Conservation (phyloP, 495 filamentous ascomycete species). For the Aspergillus steynii region DNA sequence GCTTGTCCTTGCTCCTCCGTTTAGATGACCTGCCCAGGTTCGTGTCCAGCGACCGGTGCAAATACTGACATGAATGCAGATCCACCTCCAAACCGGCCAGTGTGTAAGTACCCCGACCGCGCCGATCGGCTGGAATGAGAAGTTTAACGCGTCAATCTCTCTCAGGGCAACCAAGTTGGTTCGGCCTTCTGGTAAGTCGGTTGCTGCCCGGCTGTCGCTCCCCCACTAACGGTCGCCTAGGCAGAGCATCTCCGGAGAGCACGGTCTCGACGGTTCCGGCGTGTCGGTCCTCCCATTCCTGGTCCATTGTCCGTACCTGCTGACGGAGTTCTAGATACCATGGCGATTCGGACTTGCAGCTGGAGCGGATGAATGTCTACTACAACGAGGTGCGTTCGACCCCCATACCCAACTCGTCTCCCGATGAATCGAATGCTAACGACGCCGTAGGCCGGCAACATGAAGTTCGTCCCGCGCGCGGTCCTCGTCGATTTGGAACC, state of each 20-base stretch:
- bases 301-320: background rate
- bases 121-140: conserved; percentile 3
- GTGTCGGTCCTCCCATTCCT: conserved; percentile 58
- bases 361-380: conserved; percentile 99
- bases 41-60: background rate
- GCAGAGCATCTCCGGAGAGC: conserved; percentile 98
- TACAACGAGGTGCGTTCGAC: conserved; percentile 87
- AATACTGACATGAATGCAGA: conserved; percentile 47
- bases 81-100: conserved; percentile 98
- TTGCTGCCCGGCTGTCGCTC: background rate
- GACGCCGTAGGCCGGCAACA: conserved; percentile 70
- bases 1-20: too few species aligned
- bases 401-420: background rate
- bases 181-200: conserved; percentile 90
- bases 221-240: conserved; percentile 31
- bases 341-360: conserved; percentile 95
- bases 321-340: conserved; percentile 68
- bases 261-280: conserved; percentile 95
- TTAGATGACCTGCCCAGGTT: too few species aligned
- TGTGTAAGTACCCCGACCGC: conserved; percentile 63
- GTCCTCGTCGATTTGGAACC: conserved; percentile 99
- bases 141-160: conserved; percentile 30
- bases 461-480: conserved; percentile 99
- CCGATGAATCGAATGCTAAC: conserved; percentile 13
- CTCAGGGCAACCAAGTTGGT: conserved; percentile 99